Conservation (phyloP, 306 rosid species). For the Gleditsia sinensis region DNA sequence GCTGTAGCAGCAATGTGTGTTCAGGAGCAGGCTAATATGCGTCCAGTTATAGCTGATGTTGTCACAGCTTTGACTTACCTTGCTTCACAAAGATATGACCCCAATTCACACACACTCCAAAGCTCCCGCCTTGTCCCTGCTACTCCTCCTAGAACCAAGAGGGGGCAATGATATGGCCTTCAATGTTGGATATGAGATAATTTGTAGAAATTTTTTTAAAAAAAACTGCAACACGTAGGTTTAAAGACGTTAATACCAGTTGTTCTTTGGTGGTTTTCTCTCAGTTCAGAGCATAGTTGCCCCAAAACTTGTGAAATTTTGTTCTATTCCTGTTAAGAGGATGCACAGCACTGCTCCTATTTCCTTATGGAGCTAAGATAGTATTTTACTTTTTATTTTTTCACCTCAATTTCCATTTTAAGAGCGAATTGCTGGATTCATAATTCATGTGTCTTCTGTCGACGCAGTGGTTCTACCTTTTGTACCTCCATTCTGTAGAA, state of each 20-base stretch:
- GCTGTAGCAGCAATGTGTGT: conserved; percentile 99
- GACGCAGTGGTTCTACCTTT: background rate
- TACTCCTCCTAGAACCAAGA: conserved; percentile 69
- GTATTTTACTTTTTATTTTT: conserved; percentile 13
- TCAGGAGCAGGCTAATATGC: conserved; percentile 90
- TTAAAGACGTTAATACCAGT: conserved; percentile 44
- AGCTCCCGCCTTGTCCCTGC: conserved; percentile 56
- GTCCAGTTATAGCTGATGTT: conserved; percentile 91
- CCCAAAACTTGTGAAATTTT: conserved; percentile 29
- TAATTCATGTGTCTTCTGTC: conserved; percentile 30
- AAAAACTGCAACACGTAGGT: conserved; percentile 36
- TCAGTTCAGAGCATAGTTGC: conserved; percentile 33
- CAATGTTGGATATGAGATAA: conserved; percentile 39
- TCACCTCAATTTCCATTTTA: background rate
- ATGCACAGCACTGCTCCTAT: conserved; percentile 38
- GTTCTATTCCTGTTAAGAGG: conserved; percentile 15
- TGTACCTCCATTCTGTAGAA: conserved; percentile 10
- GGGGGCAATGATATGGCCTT: conserved; percentile 47
- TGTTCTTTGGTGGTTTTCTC: conserved; percentile 37
- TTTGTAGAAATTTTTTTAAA: conserved; percentile 11
- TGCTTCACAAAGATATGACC: conserved; percentile 71
- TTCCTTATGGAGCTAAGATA: conserved; percentile 38
- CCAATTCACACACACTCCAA: conserved; percentile 48
- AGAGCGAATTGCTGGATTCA: conserved; percentile 31
- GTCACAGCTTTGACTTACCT: conserved; percentile 94